A percentile compares a stretch with the other conserved stretches of the same genome.
phyloP scores from a whole-genome alignment of 352 stramenopile species.

The Globisporangium sylvaticum region DNA sequence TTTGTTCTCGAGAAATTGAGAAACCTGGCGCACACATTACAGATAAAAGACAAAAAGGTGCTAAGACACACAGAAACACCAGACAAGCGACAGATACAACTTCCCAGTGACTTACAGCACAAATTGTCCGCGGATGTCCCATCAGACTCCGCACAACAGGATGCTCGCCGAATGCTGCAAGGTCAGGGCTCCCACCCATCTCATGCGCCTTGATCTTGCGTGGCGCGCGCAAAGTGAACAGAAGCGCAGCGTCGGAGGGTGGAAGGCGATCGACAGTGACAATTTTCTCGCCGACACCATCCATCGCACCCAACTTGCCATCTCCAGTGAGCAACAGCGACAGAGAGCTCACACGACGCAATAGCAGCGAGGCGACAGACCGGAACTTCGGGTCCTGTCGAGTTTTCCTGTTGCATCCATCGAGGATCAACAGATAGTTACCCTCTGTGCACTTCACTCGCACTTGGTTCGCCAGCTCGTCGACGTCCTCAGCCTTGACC shows the following conservation, averaged over 20 bases:
- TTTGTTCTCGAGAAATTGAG: conserved; percentile 78
- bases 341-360: conserved; percentile 64
- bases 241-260: conserved; percentile 53
- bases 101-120: conserved; percentile 32
- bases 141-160: conserved; percentile 57
- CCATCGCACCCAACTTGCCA: conserved; percentile 68
- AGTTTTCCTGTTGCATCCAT: conserved; percentile 63
- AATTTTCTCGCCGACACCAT: conserved; percentile 81
- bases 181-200: conserved; percentile 66
- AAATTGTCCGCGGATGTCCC: conserved; percentile 70
- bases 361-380: conserved; percentile 36
- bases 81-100: not conserved
- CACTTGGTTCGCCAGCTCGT: conserved; percentile 52
- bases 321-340: conserved; percentile 66
- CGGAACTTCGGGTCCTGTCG: conserved; percentile 44
- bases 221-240: conserved; percentile 74
- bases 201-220: conserved; percentile 73
- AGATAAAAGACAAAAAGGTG: not conserved
- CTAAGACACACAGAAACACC: not conserved
- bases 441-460: conserved; percentile 42
- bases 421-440: conserved; percentile 66
- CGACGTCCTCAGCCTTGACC: conserved; percentile 19
- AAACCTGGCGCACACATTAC: conserved; percentile 27
- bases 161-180: conserved; percentile 57
- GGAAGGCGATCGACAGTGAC: conserved; percentile 61